Evolutionary conservation across 345 rosid genomes (phyloP), one percentile per base, ranked within the genome.

Genomic region (Erucastrum elatum): DNA sequence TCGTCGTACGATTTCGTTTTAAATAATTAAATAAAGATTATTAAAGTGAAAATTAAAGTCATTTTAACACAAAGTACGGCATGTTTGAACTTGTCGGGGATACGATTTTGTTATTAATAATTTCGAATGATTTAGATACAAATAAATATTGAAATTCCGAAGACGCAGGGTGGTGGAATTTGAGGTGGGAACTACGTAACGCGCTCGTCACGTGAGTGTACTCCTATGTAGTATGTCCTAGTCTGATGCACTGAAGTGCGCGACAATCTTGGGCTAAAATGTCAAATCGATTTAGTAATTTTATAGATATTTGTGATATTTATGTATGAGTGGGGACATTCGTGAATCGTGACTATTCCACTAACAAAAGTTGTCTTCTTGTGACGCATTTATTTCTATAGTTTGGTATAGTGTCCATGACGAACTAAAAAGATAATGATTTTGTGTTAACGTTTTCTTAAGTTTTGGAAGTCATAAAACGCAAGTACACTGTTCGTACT

Each of bases 181-280:
- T 77, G 37, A 77, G 80, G 80, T 77, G 72, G 53, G 72, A 77
- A 65, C 61, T 64, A 2, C 49, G 34, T 77, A 64, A 65, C 17
- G 71, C 5, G 56, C 56, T 63, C 5, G 81, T 77, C 72, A 71
- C 76, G 77, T 71, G 67, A 51, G 46, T 53, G 46, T 70, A 12
- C 21, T 35, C 58, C 33, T 35, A 35, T 35, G 35, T 33, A 30
- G 33, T 11, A 59, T 44, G 26, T 17, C 63, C 37, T 25, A 53
- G 3, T 63, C 80, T 15, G 44, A 37, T 35, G 71, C 76, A 71
- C 30, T 37, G 71, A 77, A 71, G 3, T 8, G 58, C 71, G 65
- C 4, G 58, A 64, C 34, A n/a, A 6, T 17, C 33, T 63, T 12
- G 1, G 72, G 53, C 10, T n/a, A 49, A 64, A 3, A 53, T 37